A percentile compares a stretch with the other conserved stretches of the same genome.
Evolutionary conservation across 1,284 basidiomycete genomes (phyloP).

Genomic region (Austroboletus novae-zelandiae): DNA sequence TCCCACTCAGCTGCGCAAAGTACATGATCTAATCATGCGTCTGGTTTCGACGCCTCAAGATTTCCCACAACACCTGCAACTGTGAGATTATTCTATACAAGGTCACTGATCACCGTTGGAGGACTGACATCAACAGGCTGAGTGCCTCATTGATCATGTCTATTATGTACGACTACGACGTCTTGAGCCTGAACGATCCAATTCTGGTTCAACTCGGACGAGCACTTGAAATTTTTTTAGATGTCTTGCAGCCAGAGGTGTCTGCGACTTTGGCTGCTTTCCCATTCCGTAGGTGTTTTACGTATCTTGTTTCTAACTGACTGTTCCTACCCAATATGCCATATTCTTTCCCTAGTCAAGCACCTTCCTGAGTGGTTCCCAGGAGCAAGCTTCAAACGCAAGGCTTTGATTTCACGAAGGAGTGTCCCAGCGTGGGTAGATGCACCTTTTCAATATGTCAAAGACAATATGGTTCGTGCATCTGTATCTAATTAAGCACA

Average conservation of each 20-base stretch:
- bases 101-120: not conserved
- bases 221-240: conserved; percentile 3
- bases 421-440: conserved; percentile 14
- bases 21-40: conserved; percentile 18
- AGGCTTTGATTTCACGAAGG: conserved; percentile 6
- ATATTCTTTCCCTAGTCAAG: conserved; percentile 9
- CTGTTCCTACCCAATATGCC: not conserved
- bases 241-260: conserved; percentile 19
- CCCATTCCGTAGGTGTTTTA: conserved; percentile 16
- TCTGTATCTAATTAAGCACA: too few relatives aligned
- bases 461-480: conserved; percentile 19
- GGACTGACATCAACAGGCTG: conserved; percentile 8
- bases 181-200: conserved; percentile 15
- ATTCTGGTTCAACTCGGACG: conserved; percentile 15
- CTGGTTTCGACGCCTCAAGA: conserved; percentile 4
- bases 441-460: conserved; percentile 21
- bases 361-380: conserved; percentile 25
- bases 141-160: conserved; percentile 25
- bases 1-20: conserved; percentile 21
- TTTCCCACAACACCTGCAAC: conserved; percentile 16
- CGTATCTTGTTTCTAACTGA: not conserved
- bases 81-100: conserved; percentile 6
- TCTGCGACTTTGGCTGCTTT: conserved; percentile 16
- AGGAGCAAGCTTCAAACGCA: conserved; percentile 19
- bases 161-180: conserved; percentile 24